Base-by-base conservation (phyloP, 2,329 filamentous ascomycete species). In the Teratosphaeriaceae sp. region DNA sequence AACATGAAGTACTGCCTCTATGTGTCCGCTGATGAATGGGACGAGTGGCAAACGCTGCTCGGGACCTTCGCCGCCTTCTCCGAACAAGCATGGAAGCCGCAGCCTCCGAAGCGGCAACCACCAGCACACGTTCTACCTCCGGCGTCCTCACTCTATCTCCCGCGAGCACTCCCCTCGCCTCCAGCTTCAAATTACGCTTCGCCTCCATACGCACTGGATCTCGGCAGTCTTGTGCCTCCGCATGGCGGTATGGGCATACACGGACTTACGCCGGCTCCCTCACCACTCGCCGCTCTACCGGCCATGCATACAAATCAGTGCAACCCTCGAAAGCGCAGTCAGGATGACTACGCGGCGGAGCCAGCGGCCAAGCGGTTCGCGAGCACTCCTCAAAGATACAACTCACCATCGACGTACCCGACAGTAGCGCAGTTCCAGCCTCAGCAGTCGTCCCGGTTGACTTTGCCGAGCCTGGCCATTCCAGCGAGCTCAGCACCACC, bases 1-100 rank as follows among this genome's bases (percentile, higher is more conserved):
- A 97, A 97, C 65, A 94, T 98, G 83, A 81, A 90, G 58, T 98
- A 97, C 67, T 88, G 87, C 56, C 72, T 98, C 6, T 82, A 90
- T 61, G 88, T 87, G 3, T 94, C 89, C 3, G 82, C 88, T 60
- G 75, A 80, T 41, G 79, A 95, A 62, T 98, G 92, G 92, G 75
- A 80, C 38, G 76, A 81, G 42, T 97, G 92, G 92, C 82, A 96
- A 57, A 71, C 74, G 48, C 88, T 88, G 63, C 72, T 97, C 42
- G 78, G 84, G 40, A 84, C 82, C 52, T 96, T 96, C 61, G 82
- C 82, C 51, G 80, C 82, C 40, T 96, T 88, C 66, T 88, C 88
- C 66, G 81, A 89, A 53, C 76, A 77, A 45, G 85, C 86, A 22
- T 68, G 29, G 59, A 71, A 47, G 61, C 58, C 59, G 49, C 65